Percentiles rank a stretch among this genome's conserved stretches.
These are phyloP conservation scores for Penicillium argentinense DNA, from an alignment of 495 filamentous ascomycete genomes.

Conservation along the genomic window DNA sequence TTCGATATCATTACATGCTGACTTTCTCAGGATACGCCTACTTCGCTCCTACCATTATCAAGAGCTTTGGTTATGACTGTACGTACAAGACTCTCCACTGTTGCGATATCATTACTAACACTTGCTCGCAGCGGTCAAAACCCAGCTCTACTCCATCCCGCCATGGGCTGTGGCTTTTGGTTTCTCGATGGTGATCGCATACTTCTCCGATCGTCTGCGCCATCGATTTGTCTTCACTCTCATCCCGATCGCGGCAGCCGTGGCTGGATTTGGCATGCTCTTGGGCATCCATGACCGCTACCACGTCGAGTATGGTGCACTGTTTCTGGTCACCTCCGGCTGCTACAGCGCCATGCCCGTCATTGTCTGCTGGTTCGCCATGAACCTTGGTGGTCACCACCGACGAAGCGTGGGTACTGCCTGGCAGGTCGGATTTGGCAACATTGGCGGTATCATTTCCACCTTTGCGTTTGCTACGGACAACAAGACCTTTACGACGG, in stretches of 20 bases:
- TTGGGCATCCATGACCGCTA: slow-evolving; percentile 59
- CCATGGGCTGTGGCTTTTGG: slow-evolving; percentile 79
- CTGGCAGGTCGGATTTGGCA: slow-evolving; percentile 93
- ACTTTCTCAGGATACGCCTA: slow-evolving; percentile 55
- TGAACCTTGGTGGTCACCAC: slow-evolving; percentile 88
- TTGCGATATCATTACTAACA: slow-evolving; percentile 21
- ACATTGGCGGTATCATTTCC: slow-evolving; percentile 86
- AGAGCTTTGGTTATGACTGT: slow-evolving; percentile 59
- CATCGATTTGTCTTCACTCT: slow-evolving; percentile 79
- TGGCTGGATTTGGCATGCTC: slow-evolving; percentile 73
- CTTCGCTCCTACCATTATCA: slow-evolving; percentile 78
- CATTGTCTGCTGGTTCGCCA: slow-evolving; percentile 89
- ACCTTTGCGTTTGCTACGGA: slow-evolving; percentile 71
- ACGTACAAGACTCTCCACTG: slow-evolving; percentile 10
- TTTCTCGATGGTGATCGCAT: slow-evolving; percentile 74
- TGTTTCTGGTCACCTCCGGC: slow-evolving; percentile 68
- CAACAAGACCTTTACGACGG: slow-evolving; percentile 67
- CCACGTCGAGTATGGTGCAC: slow-evolving; percentile 67
- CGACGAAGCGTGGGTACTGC: slow-evolving; percentile 78
- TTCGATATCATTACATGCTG: not conserved
- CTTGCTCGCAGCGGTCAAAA: slow-evolving; percentile 53
- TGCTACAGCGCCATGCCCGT: slow-evolving; percentile 76
- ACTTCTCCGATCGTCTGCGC: slow-evolving; percentile 61
- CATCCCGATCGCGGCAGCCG: slow-evolving; percentile 59
- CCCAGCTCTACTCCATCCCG: slow-evolving; percentile 81